These are phyloP conservation scores for Clonostachys sp. DNA, from an alignment of 2,329 filamentous ascomycete species.

Conservation along the genomic window DNA sequence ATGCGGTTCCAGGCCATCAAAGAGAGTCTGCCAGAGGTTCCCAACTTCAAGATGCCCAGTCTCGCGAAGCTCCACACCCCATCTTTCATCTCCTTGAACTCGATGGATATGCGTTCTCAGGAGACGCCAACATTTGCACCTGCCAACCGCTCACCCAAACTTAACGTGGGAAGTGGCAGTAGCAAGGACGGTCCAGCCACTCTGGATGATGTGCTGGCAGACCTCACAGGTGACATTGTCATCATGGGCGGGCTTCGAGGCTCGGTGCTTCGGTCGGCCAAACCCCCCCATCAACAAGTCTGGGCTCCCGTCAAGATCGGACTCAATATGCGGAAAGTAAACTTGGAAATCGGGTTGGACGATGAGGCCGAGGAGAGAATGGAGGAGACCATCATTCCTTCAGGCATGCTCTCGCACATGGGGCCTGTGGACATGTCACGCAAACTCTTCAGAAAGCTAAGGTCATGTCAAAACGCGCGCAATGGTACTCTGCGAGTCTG, in stretches of 20 bases:
- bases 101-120: constrained; percentile 10
- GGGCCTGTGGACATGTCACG: constrained; percentile 87
- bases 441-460: constrained; percentile 73
- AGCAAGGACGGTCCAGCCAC: constrained; percentile 16
- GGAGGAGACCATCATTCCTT: constrained; percentile 77
- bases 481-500: constrained; percentile 72
- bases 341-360: constrained; percentile 80
- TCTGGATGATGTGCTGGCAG: constrained; percentile 55
- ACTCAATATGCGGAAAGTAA: constrained; percentile 84
- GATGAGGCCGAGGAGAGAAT: constrained; percentile 80
- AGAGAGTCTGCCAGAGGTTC: constrained; percentile 77
- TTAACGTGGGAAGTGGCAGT: not conserved
- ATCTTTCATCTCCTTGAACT: constrained; percentile 20
- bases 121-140: not conserved
- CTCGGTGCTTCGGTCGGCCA: constrained; percentile 80
- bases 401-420: constrained; percentile 86
- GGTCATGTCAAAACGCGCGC: constrained; percentile 68
- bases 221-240: constrained; percentile 79
- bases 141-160: constrained; percentile 2
- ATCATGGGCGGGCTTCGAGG: constrained; percentile 88
- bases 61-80: constrained; percentile 46
- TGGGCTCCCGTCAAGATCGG: constrained; percentile 96
- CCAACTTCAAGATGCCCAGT: constrained; percentile 68
- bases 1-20: constrained; percentile 85
- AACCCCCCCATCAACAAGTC: constrained; percentile 77